These are phyloP conservation scores for Colletotrichum neosansevieriae DNA, from an alignment of 2,329 filamentous ascomycete species.

Conservation along the genomic window DNA sequence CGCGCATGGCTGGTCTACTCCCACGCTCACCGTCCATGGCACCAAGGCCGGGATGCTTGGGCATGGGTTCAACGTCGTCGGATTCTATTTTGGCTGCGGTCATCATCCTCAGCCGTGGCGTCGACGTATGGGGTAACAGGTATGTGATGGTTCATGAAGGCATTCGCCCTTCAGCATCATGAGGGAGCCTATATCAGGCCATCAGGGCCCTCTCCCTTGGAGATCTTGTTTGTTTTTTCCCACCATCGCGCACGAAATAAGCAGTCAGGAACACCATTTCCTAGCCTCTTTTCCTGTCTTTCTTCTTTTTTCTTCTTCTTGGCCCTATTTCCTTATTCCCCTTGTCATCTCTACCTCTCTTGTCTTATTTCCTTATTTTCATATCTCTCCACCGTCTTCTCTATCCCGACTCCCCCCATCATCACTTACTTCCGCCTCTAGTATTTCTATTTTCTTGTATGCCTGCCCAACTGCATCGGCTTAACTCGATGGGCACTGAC, in stretches of 20 bases:
- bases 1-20: background rate
- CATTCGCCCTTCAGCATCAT: constrained; percentile 17
- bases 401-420: background rate
- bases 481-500: background rate
- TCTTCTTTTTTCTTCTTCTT: constrained; percentile 14
- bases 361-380: constrained; percentile 4
- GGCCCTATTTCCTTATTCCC: constrained; percentile 18
- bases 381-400: background rate
- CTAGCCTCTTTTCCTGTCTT: background rate
- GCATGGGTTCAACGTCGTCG: constrained; percentile 2
- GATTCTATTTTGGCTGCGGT: constrained; percentile 23
- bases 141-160: constrained; percentile 23
- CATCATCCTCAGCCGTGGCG: background rate
- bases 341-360: constrained; percentile 3
- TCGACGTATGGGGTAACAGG: background rate
- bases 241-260: constrained; percentile 2
- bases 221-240: constrained; percentile 19
- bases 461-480: background rate
- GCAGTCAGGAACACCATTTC: constrained; percentile 1
- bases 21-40: background rate
- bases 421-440: background rate
- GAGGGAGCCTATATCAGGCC: constrained; percentile 27
- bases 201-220: constrained; percentile 22
- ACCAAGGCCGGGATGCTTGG: background rate
- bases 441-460: constrained; percentile 6